phyloP scores from a whole-genome alignment of 169 alveolate genomes.

The Plasmodium falciparum region DNA sequence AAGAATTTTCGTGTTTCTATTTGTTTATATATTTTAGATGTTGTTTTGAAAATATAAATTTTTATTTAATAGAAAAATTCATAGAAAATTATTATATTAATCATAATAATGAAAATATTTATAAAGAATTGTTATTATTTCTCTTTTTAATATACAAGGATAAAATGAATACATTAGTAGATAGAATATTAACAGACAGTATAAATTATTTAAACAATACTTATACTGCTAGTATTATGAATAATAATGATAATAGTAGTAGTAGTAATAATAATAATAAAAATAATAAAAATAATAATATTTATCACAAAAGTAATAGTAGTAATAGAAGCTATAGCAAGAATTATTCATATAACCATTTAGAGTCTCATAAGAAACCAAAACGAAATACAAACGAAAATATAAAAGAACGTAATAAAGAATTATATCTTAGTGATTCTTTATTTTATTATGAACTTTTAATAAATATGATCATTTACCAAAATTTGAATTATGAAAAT shows the following conservation, averaged over 20 bases:
- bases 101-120: conserved; percentile 55
- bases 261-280: too few relatives aligned
- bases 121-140: conserved; percentile 59
- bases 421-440: conserved; percentile 18
- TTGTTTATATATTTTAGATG: conserved; percentile 44
- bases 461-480: conserved; percentile 44
- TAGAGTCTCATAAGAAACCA: conserved; percentile 9
- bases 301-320: too few relatives aligned
- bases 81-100: conserved; percentile 57
- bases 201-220: conserved; percentile 20
- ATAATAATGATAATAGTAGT: too few relatives aligned
- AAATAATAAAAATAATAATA: too few relatives aligned
- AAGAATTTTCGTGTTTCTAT: conserved; percentile 59
- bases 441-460: conserved; percentile 54
- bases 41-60: conserved; percentile 60
- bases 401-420: conserved; percentile 9
- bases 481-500: conserved; percentile 58
- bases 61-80: conserved; percentile 76
- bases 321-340: too few relatives aligned
- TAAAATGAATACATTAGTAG: conserved; percentile 61
- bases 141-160: conserved; percentile 67
- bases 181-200: conserved; percentile 46
- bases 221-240: background rate
- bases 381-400: conserved; percentile 23
- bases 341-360: too few relatives aligned